phyloP scores from a whole-genome alignment of 768 basidiomycete genomes.

The Harrya chromipes region DNA sequence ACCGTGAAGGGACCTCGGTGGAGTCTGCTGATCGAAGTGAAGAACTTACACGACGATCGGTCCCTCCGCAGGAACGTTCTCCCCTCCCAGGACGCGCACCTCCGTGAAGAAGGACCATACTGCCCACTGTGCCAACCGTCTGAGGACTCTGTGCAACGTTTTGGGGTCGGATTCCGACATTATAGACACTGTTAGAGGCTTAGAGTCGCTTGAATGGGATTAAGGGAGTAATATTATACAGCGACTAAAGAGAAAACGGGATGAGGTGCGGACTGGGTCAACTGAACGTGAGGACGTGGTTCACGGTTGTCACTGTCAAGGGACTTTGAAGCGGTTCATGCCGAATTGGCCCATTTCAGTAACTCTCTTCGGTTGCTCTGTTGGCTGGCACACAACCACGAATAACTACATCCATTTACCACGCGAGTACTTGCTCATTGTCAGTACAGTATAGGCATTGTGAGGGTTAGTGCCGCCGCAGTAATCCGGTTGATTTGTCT shows the following conservation, averaged over 20 bases:
- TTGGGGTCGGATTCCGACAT: slow-evolving; percentile 36
- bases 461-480: no score
- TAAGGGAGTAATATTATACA: slow-evolving; percentile 17
- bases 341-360: no score
- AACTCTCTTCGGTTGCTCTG: no score
- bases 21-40: background rate
- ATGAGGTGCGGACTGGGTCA: background rate
- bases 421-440: no score
- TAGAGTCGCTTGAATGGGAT: slow-evolving; percentile 3
- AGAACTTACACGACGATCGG: slow-evolving; percentile 87
- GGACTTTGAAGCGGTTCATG: no score
- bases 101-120: slow-evolving; percentile 87
- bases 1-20: slow-evolving; percentile 3
- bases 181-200: background rate
- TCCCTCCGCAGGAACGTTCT: slow-evolving; percentile 83
- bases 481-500: no score
- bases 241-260: background rate
- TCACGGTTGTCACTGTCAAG: no score
- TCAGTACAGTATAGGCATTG: no score
- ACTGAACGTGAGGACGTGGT: no score
- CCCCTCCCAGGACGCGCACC: slow-evolving; percentile 80
- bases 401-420: no score
- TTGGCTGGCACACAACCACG: no score
- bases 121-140: slow-evolving; percentile 67
- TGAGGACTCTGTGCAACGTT: slow-evolving; percentile 66